Percentiles rank a stretch among this genome's conserved stretches.
Conservation (phyloP, 176 grass and related monocot species). For the Oryza meridionalis region DNA sequence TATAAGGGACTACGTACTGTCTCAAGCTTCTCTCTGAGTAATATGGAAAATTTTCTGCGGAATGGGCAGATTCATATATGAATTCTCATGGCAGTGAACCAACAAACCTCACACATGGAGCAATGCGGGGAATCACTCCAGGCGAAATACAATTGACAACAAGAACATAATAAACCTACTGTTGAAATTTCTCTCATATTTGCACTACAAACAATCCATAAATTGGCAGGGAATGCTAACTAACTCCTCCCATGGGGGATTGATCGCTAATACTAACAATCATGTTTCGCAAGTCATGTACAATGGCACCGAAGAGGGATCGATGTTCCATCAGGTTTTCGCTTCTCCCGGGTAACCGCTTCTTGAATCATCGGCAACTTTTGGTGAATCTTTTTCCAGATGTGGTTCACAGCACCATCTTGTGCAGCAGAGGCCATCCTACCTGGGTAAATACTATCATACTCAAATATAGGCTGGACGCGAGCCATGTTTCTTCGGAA, state of each 20-base stretch:
- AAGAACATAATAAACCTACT: background rate
- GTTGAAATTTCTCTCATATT: slow-evolving; percentile 29
- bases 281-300: slow-evolving; percentile 45
- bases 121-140: background rate
- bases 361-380: slow-evolving; percentile 70
- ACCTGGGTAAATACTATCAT: slow-evolving; percentile 42
- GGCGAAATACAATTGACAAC: background rate
- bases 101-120: background rate
- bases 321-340: slow-evolving; percentile 55
- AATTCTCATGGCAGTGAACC: background rate
- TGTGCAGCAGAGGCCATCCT: slow-evolving; percentile 22
- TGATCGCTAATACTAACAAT: background rate
- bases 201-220: background rate
- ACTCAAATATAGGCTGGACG: slow-evolving; percentile 73
- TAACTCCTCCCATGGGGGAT: background rate
- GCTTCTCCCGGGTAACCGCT: slow-evolving; percentile 51
- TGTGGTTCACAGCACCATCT: slow-evolving; percentile 70
- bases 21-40: background rate
- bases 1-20: no score
- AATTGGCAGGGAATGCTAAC: background rate
- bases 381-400: slow-evolving; percentile 83
- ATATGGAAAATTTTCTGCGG: background rate
- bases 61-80: background rate
- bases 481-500: slow-evolving; percentile 62
- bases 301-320: slow-evolving; percentile 83